Base-by-base conservation (phyloP, 140 eudicot genomes). In the Anethum foeniculum region DNA sequence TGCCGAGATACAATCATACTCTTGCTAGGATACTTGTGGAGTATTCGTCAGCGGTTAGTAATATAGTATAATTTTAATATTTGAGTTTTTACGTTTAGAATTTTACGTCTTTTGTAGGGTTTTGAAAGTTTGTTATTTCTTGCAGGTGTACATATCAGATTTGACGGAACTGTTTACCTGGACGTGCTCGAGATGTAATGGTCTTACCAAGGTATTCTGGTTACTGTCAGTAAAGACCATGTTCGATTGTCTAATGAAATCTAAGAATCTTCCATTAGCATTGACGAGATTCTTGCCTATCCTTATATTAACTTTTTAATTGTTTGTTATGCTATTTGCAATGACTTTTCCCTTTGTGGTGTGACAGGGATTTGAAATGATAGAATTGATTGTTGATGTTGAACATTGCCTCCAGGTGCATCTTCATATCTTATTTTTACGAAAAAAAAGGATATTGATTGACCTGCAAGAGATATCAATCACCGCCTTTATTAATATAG, bases 151-250 rank as follows among this genome's bases (percentile, higher is more conserved):
- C 80, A 72, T 91, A 82, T 89, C 99, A 23, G 97, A 95, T 88
- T 84, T 87, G 67, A 88, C 93, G 3, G 92, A 92, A 77, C 83
- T 95, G 67, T 90, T 95, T 89, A 85, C 93, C 23, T 95, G 97
- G 99, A 95, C 97, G 30, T 95, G 99, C 84, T 80, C 97, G 73
- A 87, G 97, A 85, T 95, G 97, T 84, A 72, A 94, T 89, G 97
- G 86, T 81, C 64, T 91, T 82, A 91, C 93, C 81, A 77, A 87
- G 97, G 99, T 95, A 88, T 23, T 27, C 18, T 76, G 74, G 39
- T 34, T 67, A 27, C 62, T 69, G 46, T 75, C n/a, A 25, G 9
- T 46, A 30, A 3, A 11, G 47, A 14, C 19, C 62, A 46, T 75
- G 39, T 46, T 75, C 7, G 16, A 0, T 15, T 52, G 32, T 27